Evolutionary conservation across 1,139 yeast species (phyloP), one percentile per base, ranked within the genome.

Genomic region (Geotrichum europaeum): DNA sequence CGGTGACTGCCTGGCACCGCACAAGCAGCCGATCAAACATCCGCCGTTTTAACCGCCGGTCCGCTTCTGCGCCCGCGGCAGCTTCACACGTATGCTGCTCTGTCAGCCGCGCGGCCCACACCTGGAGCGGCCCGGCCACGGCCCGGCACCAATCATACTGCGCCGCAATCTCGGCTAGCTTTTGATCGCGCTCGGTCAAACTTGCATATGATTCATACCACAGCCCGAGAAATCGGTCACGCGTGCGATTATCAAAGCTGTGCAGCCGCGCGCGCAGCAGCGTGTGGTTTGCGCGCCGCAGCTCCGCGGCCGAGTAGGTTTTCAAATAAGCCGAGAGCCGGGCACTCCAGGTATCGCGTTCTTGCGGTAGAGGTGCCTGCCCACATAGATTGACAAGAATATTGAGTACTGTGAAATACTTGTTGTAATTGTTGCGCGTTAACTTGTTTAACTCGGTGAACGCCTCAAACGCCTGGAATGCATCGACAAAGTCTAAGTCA

Each of bases 401-500:
- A 32, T 50, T 60, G 13, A 60, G 51, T 13, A 58, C 53, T 28
- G 52, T 60, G 43, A 55, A 56, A 25, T 58, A 60, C 28, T 58
- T 58, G 20, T 45, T 28, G 30, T 57, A 60, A 28, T 45, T 52
- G 12, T 13, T 34, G 12, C 62, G 61, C 4, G 61, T 55, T 47
- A 68, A 59, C 10, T 62, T 51, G 55, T 68, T 68, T 24, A 65
- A 61, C 34, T 62, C 59, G 32, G 63, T 64, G 53, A 68, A 69
- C 3, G 65, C 60, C 36, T 67, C 66, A 52, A 68, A 68, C 7
- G 67, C 65, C 47, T 60, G 61, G 56, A 65, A 67, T 28, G 69
- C 62, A 53, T 66, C 67, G 3, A 68, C 63, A 55, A 68, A 67
- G 49, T 66, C 67, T 25, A 60, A 50, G 4, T 56, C 55, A 7